These are phyloP conservation scores for Pseudoscleropodium purum DNA, from an alignment of 225 moss, liverwort and hornwort species.

Conservation along the genomic window DNA sequence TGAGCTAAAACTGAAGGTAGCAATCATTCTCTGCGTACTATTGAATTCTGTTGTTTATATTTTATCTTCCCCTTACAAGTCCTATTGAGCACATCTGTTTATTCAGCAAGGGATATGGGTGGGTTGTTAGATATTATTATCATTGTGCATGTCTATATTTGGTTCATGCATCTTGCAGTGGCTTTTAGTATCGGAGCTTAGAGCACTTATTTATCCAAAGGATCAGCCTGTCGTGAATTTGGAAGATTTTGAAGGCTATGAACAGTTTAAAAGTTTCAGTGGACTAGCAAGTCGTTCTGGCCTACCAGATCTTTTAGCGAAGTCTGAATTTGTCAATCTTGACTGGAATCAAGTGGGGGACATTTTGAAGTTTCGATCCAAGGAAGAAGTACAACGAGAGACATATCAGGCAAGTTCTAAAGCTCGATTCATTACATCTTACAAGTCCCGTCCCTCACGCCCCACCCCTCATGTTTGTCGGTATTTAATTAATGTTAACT, in stretches of 20 bases:
- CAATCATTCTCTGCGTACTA: neutral
- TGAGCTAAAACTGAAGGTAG: constrained; percentile 87
- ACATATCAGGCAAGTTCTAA: constrained; percentile 52
- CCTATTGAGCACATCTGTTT: neutral
- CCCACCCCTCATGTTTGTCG: neutral
- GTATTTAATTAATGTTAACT: too few relatives aligned
- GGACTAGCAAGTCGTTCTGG: constrained; percentile 11
- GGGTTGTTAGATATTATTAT: neutral
- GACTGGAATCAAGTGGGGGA: constrained; percentile 26
- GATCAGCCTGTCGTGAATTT: constrained; percentile 1
- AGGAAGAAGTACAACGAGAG: constrained; percentile 37
- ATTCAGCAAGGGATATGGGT: neutral
- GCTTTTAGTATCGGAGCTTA: constrained; percentile 66
- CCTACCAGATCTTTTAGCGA: constrained; percentile 12
- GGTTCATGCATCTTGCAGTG: constrained; percentile 43
- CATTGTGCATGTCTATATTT: neutral
- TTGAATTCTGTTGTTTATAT: neutral
- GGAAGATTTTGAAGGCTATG: constrained; percentile 3
- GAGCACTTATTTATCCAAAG: constrained; percentile 37
- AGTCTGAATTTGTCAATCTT: constrained; percentile 6
- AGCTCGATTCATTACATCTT: neutral
- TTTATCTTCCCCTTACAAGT: neutral
- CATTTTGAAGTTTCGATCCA: constrained; percentile 12
- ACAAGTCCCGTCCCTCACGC: neutral
- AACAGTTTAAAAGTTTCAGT: constrained; percentile 1